Evolutionary conservation across 1,139 yeast species (phyloP).

Genomic region (Yamadazyma blattariae): DNA sequence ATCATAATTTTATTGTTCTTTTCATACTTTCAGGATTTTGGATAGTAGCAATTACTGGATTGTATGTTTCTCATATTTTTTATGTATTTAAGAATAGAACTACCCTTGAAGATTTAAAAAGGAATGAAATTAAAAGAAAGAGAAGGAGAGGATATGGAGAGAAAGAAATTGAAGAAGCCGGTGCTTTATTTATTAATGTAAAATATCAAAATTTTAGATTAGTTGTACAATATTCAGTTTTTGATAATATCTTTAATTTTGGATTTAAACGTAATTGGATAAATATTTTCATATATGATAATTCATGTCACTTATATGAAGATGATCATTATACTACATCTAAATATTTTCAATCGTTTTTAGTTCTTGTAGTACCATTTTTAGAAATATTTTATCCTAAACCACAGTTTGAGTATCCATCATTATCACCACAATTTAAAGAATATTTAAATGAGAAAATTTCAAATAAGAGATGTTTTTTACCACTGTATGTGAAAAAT

Average conservation of each 20-base stretch:
- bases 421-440: conserved; percentile 20
- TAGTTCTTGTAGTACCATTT: conserved; percentile 27
- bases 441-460: conserved; percentile 20
- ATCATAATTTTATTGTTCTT: conserved; percentile 46
- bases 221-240: conserved; percentile 28
- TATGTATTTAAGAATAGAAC: conserved; percentile 44
- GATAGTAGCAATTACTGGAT: conserved; percentile 37
- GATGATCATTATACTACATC: conserved; percentile 8
- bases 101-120: conserved; percentile 37
- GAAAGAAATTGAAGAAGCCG: conserved; percentile 12
- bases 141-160: conserved; percentile 8
- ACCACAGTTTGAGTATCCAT: not conserved
- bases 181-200: conserved; percentile 31
- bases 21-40: conserved; percentile 40
- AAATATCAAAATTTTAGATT: conserved; percentile 21
- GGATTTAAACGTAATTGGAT: conserved; percentile 34
- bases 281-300: conserved; percentile 22
- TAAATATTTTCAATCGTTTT: conserved; percentile 18
- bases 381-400: conserved; percentile 21
- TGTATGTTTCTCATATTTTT: conserved; percentile 33
- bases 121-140: conserved; percentile 23
- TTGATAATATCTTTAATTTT: conserved; percentile 24
- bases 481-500: conserved; percentile 19
- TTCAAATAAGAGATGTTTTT: conserved; percentile 16
- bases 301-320: conserved; percentile 6